phyloP scores from a whole-genome alignment of 2,329 filamentous ascomycete species.

The Nemania bipapillata region DNA sequence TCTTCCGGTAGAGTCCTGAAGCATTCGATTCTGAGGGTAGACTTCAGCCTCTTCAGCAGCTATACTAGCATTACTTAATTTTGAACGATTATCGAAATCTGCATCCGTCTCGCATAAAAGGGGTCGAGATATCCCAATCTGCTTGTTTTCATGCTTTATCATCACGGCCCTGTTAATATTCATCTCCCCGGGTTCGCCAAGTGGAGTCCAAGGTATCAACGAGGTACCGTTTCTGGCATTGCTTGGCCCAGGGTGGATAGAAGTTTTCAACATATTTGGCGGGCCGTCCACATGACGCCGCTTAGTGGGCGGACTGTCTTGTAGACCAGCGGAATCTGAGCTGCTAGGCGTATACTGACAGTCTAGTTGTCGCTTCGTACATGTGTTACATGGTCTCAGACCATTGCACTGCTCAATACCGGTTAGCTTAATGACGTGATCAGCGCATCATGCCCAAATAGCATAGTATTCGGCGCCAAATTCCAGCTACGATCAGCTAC shows the following conservation, averaged over 20 bases:
- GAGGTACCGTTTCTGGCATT: conserved; percentile 40
- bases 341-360: conserved; percentile 58
- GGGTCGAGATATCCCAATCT: conserved; percentile 37
- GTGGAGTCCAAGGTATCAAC: conserved; percentile 45
- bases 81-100: conserved; percentile 52
- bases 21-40: conserved; percentile 66
- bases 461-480: neutral
- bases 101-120: conserved; percentile 42
- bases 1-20: conserved; percentile 68
- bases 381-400: conserved; percentile 66
- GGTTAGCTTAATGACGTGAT: conserved; percentile 43
- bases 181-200: conserved; percentile 38
- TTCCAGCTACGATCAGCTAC: conserved; percentile 7
- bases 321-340: conserved; percentile 46
- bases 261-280: conserved; percentile 44
- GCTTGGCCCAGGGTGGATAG: conserved; percentile 48
- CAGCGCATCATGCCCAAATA: conserved; percentile 26
- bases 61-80: conserved; percentile 56
- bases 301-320: conserved; percentile 53
- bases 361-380: conserved; percentile 62
- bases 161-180: conserved; percentile 32
- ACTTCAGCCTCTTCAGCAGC: conserved; percentile 67
- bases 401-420: conserved; percentile 65
- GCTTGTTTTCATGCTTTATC: conserved; percentile 41
- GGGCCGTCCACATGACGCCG: conserved; percentile 51